Evolutionary conservation across 169 alveolate species (phyloP).

Genomic region (Fabrea salina): DNA sequence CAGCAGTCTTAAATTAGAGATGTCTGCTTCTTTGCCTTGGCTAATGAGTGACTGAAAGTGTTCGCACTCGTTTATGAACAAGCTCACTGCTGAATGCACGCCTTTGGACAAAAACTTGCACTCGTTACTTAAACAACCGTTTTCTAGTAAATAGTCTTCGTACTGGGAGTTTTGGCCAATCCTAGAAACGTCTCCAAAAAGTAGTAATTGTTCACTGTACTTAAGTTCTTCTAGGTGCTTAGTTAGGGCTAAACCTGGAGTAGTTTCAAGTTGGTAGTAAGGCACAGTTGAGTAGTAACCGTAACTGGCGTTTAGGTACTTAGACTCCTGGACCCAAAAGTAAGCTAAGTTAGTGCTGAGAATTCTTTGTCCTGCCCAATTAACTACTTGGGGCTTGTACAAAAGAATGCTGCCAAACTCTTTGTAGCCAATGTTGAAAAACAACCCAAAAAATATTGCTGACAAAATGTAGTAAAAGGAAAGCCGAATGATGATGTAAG

Average conservation of each 20-base stretch:
- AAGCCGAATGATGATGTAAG: neutral
- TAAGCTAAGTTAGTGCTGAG: neutral
- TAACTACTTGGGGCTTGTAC: constrained; percentile 6
- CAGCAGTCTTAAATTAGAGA: neutral
- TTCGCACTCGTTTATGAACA: neutral
- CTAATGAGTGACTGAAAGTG: neutral
- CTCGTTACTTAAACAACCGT: neutral
- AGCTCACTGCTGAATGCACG: neutral
- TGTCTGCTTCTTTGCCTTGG: neutral
- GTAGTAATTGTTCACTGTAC: neutral
- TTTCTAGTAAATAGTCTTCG: neutral
- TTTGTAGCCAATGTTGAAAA: constrained; percentile 20
- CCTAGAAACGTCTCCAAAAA: neutral
- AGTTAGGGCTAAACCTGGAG: neutral
- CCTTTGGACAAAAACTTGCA: constrained; percentile 22
- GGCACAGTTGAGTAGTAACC: neutral
- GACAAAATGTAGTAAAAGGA: constrained; percentile 12
- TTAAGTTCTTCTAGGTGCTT: neutral
- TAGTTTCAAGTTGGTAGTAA: neutral
- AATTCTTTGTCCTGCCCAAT: constrained; percentile 19
- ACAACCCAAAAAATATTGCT: neutral
- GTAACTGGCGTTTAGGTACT: neutral
- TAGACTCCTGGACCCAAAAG: constrained; percentile 21
- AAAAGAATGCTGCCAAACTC: constrained; percentile 8
- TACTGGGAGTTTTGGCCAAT: neutral